Evolutionary conservation across 164 flowering plant species (phyloP).

Genomic region (Platanus orientalis): DNA sequence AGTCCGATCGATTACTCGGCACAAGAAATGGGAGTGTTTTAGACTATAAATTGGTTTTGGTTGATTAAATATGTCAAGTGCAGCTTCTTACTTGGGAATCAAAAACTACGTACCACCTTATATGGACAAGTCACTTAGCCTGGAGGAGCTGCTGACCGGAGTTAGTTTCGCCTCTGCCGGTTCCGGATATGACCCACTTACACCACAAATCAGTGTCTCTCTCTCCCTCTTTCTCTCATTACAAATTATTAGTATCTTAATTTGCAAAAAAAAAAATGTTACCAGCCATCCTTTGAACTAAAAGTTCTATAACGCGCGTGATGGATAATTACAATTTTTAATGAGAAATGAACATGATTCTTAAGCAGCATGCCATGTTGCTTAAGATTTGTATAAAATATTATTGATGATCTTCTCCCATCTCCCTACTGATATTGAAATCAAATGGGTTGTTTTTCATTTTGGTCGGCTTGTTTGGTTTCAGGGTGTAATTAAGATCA

Average conservation of each 20-base stretch:
- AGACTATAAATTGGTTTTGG: not conserved
- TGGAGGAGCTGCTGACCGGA: conserved; percentile 56
- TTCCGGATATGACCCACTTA: conserved; percentile 43
- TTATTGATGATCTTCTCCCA: too few species aligned
- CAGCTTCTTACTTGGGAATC: conserved; percentile 59
- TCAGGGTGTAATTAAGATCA: conserved; percentile 27
- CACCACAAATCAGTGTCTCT: conserved; percentile 22
- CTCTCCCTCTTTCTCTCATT: not conserved
- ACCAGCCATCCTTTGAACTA: too few species aligned
- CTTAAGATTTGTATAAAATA: too few species aligned
- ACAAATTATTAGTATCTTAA: too few species aligned
- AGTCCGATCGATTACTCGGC: too few species aligned
- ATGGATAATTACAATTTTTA: too few species aligned
- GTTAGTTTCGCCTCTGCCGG: conserved; percentile 86
- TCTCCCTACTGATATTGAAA: too few species aligned
- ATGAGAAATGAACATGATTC: too few species aligned
- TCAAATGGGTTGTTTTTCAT: not conserved
- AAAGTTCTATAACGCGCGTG: too few species aligned
- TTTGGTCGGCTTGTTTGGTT: not conserved
- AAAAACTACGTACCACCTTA: conserved; percentile 64
- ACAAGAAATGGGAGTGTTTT: too few species aligned
- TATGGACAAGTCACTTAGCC: conserved; percentile 49
- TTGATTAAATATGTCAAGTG: not conserved
- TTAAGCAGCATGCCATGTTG: too few species aligned
- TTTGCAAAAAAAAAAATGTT: too few species aligned